Evolutionary conservation across 192 early-diverging fungal genomes (phyloP).

Genomic region (Podochytrium sp.): DNA sequence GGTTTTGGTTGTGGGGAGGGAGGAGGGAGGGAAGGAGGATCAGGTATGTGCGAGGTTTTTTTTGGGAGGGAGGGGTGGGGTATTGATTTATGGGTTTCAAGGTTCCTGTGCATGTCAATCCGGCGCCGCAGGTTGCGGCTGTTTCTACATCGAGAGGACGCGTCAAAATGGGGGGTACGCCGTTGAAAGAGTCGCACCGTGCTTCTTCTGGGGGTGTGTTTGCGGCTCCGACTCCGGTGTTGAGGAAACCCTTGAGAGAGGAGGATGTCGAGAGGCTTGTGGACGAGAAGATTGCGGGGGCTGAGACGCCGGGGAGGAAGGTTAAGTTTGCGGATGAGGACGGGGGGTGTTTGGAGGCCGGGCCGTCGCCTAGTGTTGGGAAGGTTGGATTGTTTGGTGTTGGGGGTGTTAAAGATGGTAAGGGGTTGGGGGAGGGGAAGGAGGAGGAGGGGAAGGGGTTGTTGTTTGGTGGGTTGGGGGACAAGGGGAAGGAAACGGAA

Average conservation of each 20-base stretch:
- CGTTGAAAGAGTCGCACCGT: constrained; percentile 15
- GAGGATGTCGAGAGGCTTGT: not conserved
- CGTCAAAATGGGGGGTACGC: constrained; percentile 2
- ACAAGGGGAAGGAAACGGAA: not conserved
- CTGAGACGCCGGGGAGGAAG: not conserved
- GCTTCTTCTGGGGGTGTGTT: not conserved
- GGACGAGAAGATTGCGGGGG: not conserved
- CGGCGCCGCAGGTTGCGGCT: not conserved
- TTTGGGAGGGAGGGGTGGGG: no score
- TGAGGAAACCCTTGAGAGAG: constrained; percentile 9
- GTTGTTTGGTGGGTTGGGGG: not conserved
- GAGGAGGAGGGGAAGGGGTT: not conserved
- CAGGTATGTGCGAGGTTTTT: not conserved
- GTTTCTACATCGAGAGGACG: constrained; percentile 10
- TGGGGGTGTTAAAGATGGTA: no score
- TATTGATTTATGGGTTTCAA: not conserved
- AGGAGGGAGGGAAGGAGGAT: constrained; percentile 5
- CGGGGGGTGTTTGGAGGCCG: constrained; percentile 19
- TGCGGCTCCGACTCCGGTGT: constrained; percentile 13
- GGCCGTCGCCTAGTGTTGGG: constrained; percentile 1
- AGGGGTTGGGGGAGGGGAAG: not conserved
- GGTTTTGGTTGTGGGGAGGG: not conserved
- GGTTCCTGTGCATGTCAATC: not conserved
- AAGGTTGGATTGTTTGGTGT: no score
- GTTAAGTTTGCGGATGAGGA: constrained; percentile 30